These are phyloP conservation scores for Wickerhamomyces sydowiorum DNA, from an alignment of 805 yeast species.

Conservation along the genomic window DNA sequence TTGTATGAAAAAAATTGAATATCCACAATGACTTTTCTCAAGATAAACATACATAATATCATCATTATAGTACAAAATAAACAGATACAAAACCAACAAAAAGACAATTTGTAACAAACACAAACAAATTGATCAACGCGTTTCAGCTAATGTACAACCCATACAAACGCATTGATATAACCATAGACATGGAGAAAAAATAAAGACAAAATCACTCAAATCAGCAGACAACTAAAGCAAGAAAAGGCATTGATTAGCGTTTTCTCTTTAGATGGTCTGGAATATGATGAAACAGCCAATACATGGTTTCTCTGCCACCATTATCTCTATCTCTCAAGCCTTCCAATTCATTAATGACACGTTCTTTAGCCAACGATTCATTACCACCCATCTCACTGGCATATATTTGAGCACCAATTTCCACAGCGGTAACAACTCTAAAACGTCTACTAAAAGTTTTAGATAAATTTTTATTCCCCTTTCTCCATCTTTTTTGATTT, in stretches of 20 bases:
- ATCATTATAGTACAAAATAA: too few relatives aligned
- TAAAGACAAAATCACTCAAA: not conserved
- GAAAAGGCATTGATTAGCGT: not conserved
- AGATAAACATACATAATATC: too few relatives aligned
- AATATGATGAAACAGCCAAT: conserved; percentile 24
- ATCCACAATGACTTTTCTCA: too few relatives aligned
- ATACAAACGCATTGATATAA: too few relatives aligned
- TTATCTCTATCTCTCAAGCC: conserved; percentile 13
- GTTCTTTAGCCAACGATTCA: conserved; percentile 18
- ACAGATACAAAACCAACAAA: too few relatives aligned
- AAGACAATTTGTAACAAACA: too few relatives aligned
- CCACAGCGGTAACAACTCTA: conserved; percentile 22
- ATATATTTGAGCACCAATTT: conserved; percentile 16
- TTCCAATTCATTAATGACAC: conserved; percentile 19
- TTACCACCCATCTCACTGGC: conserved; percentile 13
- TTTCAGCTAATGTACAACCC: too few relatives aligned
- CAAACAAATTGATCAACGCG: too few relatives aligned
- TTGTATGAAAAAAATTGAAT: too few relatives aligned
- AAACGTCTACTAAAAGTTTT: conserved; percentile 23
- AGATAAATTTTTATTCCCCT: conserved; percentile 19
- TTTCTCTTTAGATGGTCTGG: conserved; percentile 21
- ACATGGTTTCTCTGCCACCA: conserved; percentile 25
- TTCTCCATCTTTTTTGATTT: conserved; percentile 23
- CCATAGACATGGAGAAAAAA: too few relatives aligned
- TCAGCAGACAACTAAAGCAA: not conserved